phyloP scores from a whole-genome alignment of 2,329 filamentous ascomycete genomes.

The Fusarium coicis region DNA sequence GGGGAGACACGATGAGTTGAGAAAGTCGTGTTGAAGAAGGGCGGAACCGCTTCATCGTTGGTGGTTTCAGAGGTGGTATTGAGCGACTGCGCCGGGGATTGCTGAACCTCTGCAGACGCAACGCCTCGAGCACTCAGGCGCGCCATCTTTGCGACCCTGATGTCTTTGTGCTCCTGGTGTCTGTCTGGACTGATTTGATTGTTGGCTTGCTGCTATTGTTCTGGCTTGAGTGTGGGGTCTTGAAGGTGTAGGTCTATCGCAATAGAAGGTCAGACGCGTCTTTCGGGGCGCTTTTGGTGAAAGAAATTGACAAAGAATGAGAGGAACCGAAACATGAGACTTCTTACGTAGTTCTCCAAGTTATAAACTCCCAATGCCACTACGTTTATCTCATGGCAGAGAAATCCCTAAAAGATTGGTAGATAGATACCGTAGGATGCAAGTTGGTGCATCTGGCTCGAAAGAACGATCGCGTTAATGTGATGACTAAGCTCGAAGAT shows the following conservation, averaged over 20 bases:
- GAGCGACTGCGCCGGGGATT: conserved; percentile 32
- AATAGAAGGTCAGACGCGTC: not conserved
- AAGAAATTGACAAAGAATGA: not conserved
- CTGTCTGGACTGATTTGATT: not conserved
- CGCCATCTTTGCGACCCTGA: conserved; percentile 23
- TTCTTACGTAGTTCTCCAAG: not conserved
- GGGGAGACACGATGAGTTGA: conserved; percentile 67
- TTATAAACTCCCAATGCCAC: not conserved
- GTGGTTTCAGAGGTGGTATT: conserved; percentile 17
- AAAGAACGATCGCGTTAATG: not conserved
- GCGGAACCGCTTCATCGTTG: conserved; percentile 44
- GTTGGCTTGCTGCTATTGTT: not conserved
- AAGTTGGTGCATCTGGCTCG: not conserved
- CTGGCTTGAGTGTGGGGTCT: not conserved
- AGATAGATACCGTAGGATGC: not conserved
- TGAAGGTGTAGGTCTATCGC: not conserved
- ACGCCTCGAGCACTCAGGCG: conserved; percentile 38
- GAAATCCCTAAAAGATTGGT: not conserved
- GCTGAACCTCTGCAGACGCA: conserved; percentile 17
- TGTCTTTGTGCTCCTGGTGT: not conserved
- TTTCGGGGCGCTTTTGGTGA: not conserved
- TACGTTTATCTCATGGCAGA: not conserved
- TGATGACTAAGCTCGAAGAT: conserved; percentile 2
- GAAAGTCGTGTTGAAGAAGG: conserved; percentile 69
- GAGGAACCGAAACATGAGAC: not conserved